phyloP scores from a whole-genome alignment of 495 filamentous ascomycete genomes.

The Halenospora varia region DNA sequence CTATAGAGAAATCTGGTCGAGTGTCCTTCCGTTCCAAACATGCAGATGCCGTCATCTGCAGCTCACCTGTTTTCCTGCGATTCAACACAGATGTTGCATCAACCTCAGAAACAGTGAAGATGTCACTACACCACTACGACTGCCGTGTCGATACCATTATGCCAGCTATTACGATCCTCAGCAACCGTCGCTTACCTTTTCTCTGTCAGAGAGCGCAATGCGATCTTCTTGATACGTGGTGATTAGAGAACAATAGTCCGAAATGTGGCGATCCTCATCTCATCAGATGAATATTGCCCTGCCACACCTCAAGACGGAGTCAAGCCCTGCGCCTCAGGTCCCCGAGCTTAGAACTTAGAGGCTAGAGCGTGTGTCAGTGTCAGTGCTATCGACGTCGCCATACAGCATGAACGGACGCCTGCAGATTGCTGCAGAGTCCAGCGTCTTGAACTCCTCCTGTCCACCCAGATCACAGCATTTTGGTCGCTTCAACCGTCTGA shows the following conservation, averaged over 20 bases:
- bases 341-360: no score
- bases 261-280: not conserved
- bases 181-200: not conserved
- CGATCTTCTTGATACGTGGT: not conserved
- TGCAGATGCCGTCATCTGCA: not conserved
- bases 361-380: no score
- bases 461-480: no score
- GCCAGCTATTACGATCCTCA: not conserved
- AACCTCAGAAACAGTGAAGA: not conserved
- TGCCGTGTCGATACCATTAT: not conserved
- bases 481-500: not conserved
- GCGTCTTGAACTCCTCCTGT: not conserved
- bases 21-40: not conserved
- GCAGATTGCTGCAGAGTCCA: not conserved
- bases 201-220: not conserved
- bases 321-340: not conserved
- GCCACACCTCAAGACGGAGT: no score
- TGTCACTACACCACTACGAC: not conserved
- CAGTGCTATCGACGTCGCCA: no score
- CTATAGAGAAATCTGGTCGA: not conserved
- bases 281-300: no score
- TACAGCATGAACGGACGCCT: not conserved
- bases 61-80: not conserved
- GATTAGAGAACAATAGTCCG: conserved; percentile 1
- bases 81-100: not conserved